phyloP scores from a whole-genome alignment of 257 asterid species.

The Solanum rostratum region DNA sequence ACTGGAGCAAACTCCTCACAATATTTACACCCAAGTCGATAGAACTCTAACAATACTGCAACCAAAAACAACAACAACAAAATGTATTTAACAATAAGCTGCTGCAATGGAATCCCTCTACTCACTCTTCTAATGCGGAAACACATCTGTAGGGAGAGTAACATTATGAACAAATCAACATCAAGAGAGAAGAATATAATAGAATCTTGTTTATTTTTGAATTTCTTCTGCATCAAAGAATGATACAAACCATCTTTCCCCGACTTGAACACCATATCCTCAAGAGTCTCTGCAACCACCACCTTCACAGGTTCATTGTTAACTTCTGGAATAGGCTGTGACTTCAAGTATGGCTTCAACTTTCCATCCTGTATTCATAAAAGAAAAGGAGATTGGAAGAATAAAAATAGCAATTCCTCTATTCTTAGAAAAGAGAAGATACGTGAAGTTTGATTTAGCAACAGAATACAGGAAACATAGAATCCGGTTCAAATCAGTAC shows the following conservation, averaged over 20 bases:
- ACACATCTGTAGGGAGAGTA: not conserved
- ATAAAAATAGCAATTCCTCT: not conserved
- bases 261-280: constrained; percentile 56
- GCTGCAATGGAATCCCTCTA: not conserved
- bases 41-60: constrained; percentile 64
- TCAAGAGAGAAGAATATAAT: not conserved
- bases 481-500: constrained; percentile 13
- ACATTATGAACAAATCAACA: not conserved
- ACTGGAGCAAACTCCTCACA: constrained; percentile 75
- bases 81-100: not conserved
- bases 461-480: not conserved
- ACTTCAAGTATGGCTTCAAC: constrained; percentile 46
- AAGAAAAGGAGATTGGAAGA: not conserved
- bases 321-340: constrained; percentile 71
- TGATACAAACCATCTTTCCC: constrained; percentile 55
- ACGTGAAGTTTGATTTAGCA: not conserved
- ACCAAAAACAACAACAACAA: not conserved
- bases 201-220: not conserved
- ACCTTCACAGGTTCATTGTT: constrained; percentile 77
- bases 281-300: constrained; percentile 55
- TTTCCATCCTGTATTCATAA: constrained; percentile 42
- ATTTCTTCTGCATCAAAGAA: not conserved
- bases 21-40: constrained; percentile 86
- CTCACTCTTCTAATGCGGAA: not conserved
- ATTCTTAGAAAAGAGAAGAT: not conserved